Conservation (phyloP, 1,284 basidiomycete genomes). For the Spongispora temasekensis region DNA sequence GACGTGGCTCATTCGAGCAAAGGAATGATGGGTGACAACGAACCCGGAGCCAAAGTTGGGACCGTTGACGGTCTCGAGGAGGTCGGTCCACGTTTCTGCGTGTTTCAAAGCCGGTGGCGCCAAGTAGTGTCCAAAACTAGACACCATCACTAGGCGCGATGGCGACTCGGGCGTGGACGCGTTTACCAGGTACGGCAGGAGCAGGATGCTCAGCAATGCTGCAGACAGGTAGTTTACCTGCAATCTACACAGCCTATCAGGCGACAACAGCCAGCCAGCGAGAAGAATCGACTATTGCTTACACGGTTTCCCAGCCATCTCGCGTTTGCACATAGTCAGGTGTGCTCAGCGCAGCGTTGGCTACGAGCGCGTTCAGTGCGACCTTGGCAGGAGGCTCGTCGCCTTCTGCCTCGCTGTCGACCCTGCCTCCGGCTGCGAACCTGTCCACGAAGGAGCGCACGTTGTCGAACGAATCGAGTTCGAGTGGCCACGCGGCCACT, state of each 20-base stretch:
- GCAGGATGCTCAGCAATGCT: conserved; percentile 22
- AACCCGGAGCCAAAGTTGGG: conserved; percentile 11
- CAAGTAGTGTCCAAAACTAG: conserved; percentile 19
- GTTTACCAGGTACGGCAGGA: conserved; percentile 21
- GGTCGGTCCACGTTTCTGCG: conserved; percentile 9
- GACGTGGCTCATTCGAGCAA: background rate
- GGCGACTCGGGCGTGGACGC: conserved; percentile 8
- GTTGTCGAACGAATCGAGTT: conserved; percentile 17
- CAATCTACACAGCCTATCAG: conserved; percentile 11
- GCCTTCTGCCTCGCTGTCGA: no score
- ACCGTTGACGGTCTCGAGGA: conserved; percentile 15
- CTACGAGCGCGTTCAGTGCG: conserved; percentile 20
- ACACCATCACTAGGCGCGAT: conserved; percentile 24
- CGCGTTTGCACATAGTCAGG: conserved; percentile 12
- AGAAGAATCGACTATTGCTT: background rate
- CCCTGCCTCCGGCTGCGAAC: conserved; percentile 12
- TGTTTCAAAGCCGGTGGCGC: background rate
- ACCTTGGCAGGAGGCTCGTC: no score
- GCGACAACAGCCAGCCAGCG: background rate
- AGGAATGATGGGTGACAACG: background rate
- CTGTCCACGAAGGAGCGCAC: conserved; percentile 19
- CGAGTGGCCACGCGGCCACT: conserved; percentile 17
- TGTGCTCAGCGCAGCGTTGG: conserved; percentile 18
- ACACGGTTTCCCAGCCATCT: conserved; percentile 28
- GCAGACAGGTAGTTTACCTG: conserved; percentile 32